Percentiles rank a stretch among this genome's conserved stretches.
phyloP scores from a whole-genome alignment of 23 red algal species.

The Gracilaria domingensis region DNA sequence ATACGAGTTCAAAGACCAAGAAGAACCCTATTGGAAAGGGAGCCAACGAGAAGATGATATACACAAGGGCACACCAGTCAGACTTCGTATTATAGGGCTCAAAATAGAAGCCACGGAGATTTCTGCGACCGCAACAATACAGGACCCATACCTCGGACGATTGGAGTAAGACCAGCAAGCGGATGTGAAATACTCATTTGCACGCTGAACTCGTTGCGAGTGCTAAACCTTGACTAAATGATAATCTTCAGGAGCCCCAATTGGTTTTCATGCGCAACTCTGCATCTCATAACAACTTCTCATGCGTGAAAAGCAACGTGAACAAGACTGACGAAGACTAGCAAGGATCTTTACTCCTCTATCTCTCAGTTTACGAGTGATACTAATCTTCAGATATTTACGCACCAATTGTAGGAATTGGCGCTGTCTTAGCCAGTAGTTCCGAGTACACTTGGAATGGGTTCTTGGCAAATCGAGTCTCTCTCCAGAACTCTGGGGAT shows the following conservation, averaged over 20 bases:
- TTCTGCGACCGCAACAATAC: slow-evolving; percentile 88
- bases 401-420: slow-evolving; percentile 59
- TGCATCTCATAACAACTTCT: too few relatives aligned
- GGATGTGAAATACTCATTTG: not conserved
- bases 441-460: slow-evolving; percentile 91
- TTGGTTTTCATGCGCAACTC: too few relatives aligned
- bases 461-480: slow-evolving; percentile 90
- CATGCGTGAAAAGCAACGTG: not conserved
- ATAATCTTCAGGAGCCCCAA: too few relatives aligned
- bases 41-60: slow-evolving; percentile 72
- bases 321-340: not conserved
- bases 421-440: slow-evolving; percentile 70
- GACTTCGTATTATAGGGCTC: slow-evolving; percentile 90
- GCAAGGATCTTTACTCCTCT: not conserved
- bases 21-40: slow-evolving; percentile 61
- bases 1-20: slow-evolving; percentile 33
- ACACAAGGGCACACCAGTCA: slow-evolving; percentile 60
- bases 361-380: not conserved
- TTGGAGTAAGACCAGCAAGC: slow-evolving; percentile 28
- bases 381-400: not conserved
- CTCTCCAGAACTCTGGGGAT: slow-evolving; percentile 97
- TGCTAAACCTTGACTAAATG: not conserved
- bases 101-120: slow-evolving; percentile 95
- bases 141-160: slow-evolving; percentile 85
- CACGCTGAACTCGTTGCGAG: not conserved